These are phyloP conservation scores for Thecaphora thlaspeos DNA, from an alignment of 1,284 basidiomycete genomes.

Conservation along the genomic window DNA sequence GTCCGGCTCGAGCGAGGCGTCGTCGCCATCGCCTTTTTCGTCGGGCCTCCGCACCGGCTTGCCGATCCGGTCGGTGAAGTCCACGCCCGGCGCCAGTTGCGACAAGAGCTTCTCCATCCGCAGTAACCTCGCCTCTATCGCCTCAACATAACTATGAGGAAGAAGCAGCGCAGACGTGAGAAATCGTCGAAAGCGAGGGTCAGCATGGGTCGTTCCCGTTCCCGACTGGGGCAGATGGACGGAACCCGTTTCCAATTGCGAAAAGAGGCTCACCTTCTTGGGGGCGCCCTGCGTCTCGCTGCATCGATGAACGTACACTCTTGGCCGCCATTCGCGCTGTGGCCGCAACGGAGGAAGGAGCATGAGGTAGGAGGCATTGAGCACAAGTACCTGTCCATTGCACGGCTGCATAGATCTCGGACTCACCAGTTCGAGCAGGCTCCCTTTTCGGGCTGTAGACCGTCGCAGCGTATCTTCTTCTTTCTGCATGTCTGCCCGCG, in stretches of 20 bases:
- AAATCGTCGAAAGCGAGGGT: no score
- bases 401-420: no score
- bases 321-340: constrained; percentile 43
- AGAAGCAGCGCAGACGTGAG: no score
- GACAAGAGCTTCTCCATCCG: constrained; percentile 43
- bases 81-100: constrained; percentile 42
- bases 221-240: no score
- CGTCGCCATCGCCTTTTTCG: constrained; percentile 31
- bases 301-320: constrained; percentile 53
- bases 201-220: no score
- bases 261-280: constrained; percentile 15
- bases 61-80: constrained; percentile 46
- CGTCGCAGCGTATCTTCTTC: constrained; percentile 52
- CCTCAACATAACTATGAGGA: constrained; percentile 48
- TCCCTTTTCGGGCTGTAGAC: constrained; percentile 39
- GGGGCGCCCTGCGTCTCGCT: constrained; percentile 23
- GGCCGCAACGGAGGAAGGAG: no score
- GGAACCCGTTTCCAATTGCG: no score
- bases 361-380: no score
- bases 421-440: constrained; percentile 40
- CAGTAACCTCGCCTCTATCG: constrained; percentile 48
- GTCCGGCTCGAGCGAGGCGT: not conserved
- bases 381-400: no score
- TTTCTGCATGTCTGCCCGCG: constrained; percentile 37
- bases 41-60: constrained; percentile 40